Conservation (phyloP, 202 grass and related monocot genomes). For the Setaria italica region DNA sequence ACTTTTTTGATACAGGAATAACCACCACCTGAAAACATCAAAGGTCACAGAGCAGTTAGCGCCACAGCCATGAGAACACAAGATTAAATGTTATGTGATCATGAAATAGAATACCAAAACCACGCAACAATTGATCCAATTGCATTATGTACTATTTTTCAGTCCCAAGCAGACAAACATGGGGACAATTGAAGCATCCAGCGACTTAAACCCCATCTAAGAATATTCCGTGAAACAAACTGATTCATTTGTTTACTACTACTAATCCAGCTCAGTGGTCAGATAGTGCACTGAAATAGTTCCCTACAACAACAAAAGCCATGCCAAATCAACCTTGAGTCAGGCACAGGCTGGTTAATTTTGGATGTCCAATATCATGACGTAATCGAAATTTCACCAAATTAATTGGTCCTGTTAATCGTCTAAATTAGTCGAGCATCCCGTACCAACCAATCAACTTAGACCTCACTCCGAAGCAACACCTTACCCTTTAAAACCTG, state of each 20-base stretch:
- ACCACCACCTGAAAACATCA: slow-evolving; percentile 49
- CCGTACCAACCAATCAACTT: background rate
- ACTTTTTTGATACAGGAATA: slow-evolving; percentile 22
- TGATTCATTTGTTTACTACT: background rate
- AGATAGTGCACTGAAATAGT: background rate
- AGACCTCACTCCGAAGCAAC: background rate
- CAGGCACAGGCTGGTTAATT: background rate
- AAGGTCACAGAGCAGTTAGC: background rate
- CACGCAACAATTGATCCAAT: background rate
- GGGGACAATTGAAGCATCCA: background rate
- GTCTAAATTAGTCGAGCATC: background rate
- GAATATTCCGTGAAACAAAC: background rate
- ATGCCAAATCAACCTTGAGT: background rate
- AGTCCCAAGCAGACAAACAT: background rate
- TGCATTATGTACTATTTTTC: background rate
- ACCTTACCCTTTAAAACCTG: background rate
- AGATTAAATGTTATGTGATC: slow-evolving; percentile 12
- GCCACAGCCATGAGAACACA: background rate
- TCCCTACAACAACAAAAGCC: background rate
- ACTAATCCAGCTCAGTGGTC: background rate
- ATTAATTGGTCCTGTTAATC: background rate
- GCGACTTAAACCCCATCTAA: background rate
- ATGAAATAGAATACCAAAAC: background rate
- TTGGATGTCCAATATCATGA: slow-evolving; percentile 5
- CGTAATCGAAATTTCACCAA: slow-evolving; percentile 21